Percentiles rank a stretch among this genome's conserved stretches.
These are phyloP conservation scores for Apium graveolens DNA, from an alignment of 129 eudicot genomes.

Conservation along the genomic window DNA sequence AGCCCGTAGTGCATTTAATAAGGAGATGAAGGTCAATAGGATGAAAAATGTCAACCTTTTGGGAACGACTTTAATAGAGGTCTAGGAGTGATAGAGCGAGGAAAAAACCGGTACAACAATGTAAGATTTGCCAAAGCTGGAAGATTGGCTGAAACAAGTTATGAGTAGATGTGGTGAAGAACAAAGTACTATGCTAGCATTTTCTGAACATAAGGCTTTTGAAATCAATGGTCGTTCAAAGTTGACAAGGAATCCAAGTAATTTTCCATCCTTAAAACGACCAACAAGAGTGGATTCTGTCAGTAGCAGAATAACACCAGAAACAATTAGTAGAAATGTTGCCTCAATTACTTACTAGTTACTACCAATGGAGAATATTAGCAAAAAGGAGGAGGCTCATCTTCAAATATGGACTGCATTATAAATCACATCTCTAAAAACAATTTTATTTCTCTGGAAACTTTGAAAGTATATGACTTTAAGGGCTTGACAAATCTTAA, in stretches of 20 bases:
- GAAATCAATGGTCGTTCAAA: background rate
- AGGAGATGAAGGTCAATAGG: background rate
- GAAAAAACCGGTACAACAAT: no score
- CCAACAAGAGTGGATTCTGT: no score
- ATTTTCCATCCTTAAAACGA: background rate
- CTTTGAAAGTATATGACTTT: background rate
- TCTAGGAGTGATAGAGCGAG: background rate
- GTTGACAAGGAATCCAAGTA: background rate
- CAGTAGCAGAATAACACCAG: background rate
- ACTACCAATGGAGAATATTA: background rate
- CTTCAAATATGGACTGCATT: background rate
- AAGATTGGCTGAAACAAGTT: conserved; percentile 13
- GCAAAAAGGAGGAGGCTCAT: background rate
- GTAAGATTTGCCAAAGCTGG: conserved; percentile 7
- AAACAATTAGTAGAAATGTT: background rate
- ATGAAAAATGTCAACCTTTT: conserved; percentile 13
- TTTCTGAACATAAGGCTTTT: conserved; percentile 11
- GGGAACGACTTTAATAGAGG: background rate
- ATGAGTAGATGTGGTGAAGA: background rate
- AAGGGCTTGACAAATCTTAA: background rate
- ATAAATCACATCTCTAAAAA: no score
- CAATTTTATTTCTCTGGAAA: no score
- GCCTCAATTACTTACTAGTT: background rate
- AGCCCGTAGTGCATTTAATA: background rate
- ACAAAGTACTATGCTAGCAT: background rate